Conservation (phyloP, 371 early-diverging fungal species). For the Smittium culicis region DNA sequence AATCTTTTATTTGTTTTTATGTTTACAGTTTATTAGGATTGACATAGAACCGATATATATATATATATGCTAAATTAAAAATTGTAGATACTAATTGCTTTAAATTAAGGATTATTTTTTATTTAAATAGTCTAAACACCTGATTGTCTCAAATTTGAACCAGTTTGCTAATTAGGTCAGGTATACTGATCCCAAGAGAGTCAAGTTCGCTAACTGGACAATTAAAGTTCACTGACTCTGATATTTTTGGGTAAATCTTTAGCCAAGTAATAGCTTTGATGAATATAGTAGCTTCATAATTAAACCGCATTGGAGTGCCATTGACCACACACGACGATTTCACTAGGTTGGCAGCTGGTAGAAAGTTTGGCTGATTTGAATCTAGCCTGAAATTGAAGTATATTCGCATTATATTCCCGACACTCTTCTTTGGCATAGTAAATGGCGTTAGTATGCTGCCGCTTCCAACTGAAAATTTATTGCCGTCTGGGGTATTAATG, state of each 20-base stretch:
- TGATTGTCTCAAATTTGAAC: no score
- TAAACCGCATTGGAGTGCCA: constrained; percentile 20
- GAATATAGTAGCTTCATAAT: constrained; percentile 25
- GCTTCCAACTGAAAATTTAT: constrained; percentile 22
- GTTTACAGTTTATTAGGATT: no score
- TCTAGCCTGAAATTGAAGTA: constrained; percentile 26
- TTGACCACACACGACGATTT: constrained; percentile 19
- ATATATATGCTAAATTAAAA: no score
- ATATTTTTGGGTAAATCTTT: constrained; percentile 13
- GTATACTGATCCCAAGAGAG: background rate
- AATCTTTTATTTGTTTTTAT: no score
- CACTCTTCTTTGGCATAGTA: constrained; percentile 22
- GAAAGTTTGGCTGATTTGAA: constrained; percentile 13
- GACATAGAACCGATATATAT: no score
- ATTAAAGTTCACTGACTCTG: background rate
- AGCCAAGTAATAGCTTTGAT: constrained; percentile 29
- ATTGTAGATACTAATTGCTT: no score
- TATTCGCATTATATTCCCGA: constrained; percentile 24
- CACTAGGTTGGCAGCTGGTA: constrained; percentile 18
- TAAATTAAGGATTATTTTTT: no score
- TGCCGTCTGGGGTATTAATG: constrained; percentile 6
- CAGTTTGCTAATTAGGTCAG: background rate
- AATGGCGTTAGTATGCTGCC: constrained; percentile 24
- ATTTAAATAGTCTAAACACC: no score
- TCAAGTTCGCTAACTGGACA: background rate